These are phyloP conservation scores for Microbotryum intermedium DNA, from an alignment of 1,284 basidiomycete species.

Conservation along the genomic window DNA sequence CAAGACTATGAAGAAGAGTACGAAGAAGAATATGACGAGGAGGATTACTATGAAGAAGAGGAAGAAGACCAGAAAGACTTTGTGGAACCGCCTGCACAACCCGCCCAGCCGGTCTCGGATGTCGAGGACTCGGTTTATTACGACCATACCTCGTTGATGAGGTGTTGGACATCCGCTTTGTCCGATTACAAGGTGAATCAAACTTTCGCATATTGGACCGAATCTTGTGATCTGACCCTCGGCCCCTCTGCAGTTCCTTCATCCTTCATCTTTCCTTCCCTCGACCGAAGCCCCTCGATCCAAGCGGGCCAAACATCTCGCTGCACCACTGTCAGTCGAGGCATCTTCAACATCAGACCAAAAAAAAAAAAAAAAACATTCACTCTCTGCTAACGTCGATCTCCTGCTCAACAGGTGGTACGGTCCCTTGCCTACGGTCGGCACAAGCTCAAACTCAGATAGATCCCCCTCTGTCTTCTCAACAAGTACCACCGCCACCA, in stretches of 20 bases:
- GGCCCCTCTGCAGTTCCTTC: slow-evolving; percentile 1
- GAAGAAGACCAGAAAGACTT: neutral
- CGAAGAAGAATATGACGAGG: neutral
- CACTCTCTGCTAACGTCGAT: neutral
- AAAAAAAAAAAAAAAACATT: too few species aligned
- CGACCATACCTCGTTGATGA: slow-evolving; percentile 22
- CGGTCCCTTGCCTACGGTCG: slow-evolving; percentile 8
- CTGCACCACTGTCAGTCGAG: slow-evolving; percentile 17
- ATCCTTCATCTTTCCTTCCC: slow-evolving; percentile 15
- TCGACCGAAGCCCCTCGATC: slow-evolving; percentile 11
- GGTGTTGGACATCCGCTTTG: slow-evolving; percentile 24
- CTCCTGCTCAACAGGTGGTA: slow-evolving; percentile 19
- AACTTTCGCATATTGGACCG: rapidly evolving
- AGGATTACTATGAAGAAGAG: slow-evolving; percentile 1
- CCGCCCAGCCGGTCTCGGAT: slow-evolving; percentile 1
- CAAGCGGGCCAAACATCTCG: slow-evolving; percentile 1
- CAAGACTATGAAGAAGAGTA: neutral
- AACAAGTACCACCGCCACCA: neutral
- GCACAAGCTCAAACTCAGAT: slow-evolving; percentile 9
- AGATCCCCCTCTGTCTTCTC: neutral
- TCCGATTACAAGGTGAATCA: slow-evolving; percentile 23
- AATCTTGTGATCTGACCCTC: neutral
- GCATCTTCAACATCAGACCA: neutral
- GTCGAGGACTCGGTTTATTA: slow-evolving; percentile 8
- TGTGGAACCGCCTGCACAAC: neutral